These are phyloP conservation scores for Magnusiomyces clavatus DNA, from an alignment of 1,139 yeast species.

Conservation along the genomic window DNA sequence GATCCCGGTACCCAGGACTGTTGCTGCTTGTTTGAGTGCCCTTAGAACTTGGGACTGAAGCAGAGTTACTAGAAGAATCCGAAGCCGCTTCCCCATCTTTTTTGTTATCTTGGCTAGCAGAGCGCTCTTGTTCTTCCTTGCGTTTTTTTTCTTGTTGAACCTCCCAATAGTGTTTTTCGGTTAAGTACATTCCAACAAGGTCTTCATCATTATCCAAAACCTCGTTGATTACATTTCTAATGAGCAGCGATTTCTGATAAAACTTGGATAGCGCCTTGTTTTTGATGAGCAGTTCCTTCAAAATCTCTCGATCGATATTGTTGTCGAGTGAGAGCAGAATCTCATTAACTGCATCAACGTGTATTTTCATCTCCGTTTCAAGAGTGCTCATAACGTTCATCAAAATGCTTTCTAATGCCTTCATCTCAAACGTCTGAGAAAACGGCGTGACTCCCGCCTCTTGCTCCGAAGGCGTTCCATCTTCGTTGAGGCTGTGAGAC, in stretches of 20 bases:
- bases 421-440: slow-evolving; percentile 58
- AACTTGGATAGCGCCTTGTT: slow-evolving; percentile 71
- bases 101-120: not conserved
- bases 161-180: slow-evolving; percentile 34
- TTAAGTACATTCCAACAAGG: slow-evolving; percentile 71
- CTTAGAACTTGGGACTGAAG: not conserved
- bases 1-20: slow-evolving; percentile 12
- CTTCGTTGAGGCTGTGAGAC: slow-evolving; percentile 12
- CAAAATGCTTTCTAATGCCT: slow-evolving; percentile 79
- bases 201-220: slow-evolving; percentile 84
- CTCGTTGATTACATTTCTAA: slow-evolving; percentile 79
- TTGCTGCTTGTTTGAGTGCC: slow-evolving; percentile 10
- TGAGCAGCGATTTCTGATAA: slow-evolving; percentile 70
- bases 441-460: not conserved
- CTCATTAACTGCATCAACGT: slow-evolving; percentile 57
- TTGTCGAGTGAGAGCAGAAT: slow-evolving; percentile 73
- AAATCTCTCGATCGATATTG: slow-evolving; percentile 70
- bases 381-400: slow-evolving; percentile 74
- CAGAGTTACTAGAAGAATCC: not conserved
- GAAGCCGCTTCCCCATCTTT: slow-evolving; percentile 11
- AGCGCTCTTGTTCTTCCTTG: not conserved
- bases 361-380: slow-evolving; percentile 72
- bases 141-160: slow-evolving; percentile 28
- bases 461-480: not conserved
- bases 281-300: slow-evolving; percentile 67